Percentiles rank a stretch among this genome's conserved stretches.
phyloP scores from a whole-genome alignment of 1,284 basidiomycete genomes.

The Irpex rosettiformis region DNA sequence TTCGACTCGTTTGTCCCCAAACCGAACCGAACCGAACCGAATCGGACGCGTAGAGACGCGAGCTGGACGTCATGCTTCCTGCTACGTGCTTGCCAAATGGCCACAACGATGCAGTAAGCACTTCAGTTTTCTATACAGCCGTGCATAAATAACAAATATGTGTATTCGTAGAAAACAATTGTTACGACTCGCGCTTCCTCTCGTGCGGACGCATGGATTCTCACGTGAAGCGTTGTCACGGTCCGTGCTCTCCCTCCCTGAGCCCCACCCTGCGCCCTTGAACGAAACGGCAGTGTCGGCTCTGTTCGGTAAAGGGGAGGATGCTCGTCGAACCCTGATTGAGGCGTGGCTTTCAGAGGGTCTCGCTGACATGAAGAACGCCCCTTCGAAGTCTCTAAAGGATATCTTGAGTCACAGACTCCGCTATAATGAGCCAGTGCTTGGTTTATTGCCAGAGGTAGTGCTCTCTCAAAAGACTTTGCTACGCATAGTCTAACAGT shows the following conservation, averaged over 20 bases:
- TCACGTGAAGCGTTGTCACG: slow-evolving; percentile 64
- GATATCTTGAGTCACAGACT: slow-evolving; percentile 52
- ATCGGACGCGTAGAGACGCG: not conserved
- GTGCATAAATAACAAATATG: not conserved
- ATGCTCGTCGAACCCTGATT: slow-evolving; percentile 61
- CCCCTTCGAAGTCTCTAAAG: slow-evolving; percentile 28
- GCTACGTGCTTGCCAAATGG: not conserved
- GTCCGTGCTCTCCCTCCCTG: slow-evolving; percentile 53
- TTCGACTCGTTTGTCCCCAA: not conserved
- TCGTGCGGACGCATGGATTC: slow-evolving; percentile 66
- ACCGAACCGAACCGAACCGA: not conserved
- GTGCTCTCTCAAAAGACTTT: not conserved
- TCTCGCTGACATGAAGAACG: slow-evolving; percentile 43
- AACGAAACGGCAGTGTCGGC: slow-evolving; percentile 67
- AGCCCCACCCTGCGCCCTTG: slow-evolving; percentile 54
- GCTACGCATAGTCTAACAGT: not conserved
- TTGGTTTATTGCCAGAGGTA: slow-evolving; percentile 64
- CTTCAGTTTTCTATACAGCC: not conserved
- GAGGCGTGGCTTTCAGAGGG: slow-evolving; percentile 70
- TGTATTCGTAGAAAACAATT: slow-evolving; percentile 30
- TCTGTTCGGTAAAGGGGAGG: slow-evolving; percentile 68
- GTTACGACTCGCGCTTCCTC: slow-evolving; percentile 57
- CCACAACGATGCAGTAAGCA: not conserved
- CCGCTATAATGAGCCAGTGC: slow-evolving; percentile 59
- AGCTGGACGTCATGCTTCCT: not conserved